Conservation (phyloP, 495 filamentous ascomycete genomes). For the Parathielavia appendiculata region DNA sequence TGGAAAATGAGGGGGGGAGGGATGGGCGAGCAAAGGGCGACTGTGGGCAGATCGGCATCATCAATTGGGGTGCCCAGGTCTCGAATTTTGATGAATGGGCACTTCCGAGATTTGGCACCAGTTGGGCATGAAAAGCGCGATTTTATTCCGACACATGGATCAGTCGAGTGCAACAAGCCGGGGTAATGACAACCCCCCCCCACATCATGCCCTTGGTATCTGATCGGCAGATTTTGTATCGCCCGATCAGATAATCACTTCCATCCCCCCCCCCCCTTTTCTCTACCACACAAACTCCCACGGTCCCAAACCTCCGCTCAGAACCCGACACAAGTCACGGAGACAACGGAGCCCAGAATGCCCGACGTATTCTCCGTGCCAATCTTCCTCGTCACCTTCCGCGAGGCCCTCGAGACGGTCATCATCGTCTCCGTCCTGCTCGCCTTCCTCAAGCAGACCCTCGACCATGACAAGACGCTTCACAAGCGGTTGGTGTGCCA, state of each 20-base stretch:
- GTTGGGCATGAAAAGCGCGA: no score
- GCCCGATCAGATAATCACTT: conserved; percentile 17
- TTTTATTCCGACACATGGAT: no score
- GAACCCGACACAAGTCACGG: background rate
- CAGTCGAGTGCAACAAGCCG: conserved; percentile 5
- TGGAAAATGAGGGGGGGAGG: no score
- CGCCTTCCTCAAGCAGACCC: conserved; percentile 73
- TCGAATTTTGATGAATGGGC: no score
- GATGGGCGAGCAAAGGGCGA: no score
- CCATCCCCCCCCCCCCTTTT: background rate
- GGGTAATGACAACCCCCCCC: background rate
- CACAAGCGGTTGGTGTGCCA: conserved; percentile 69
- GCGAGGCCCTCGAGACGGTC: conserved; percentile 73
- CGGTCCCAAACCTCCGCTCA: no score
- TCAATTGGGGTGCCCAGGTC: no score
- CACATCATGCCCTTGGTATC: conserved; percentile 3
- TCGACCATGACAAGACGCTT: conserved; percentile 55
- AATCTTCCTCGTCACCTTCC: conserved; percentile 82
- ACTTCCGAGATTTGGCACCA: no score
- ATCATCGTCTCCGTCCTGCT: conserved; percentile 81
- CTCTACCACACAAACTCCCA: background rate
- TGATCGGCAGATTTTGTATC: conserved; percentile 19
- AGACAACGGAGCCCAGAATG: background rate
- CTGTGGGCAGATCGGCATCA: no score
- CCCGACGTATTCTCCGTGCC: conserved; percentile 55